Base-by-base conservation (phyloP, 306 rosid species). In the Hippophae gyantsensis region DNA sequence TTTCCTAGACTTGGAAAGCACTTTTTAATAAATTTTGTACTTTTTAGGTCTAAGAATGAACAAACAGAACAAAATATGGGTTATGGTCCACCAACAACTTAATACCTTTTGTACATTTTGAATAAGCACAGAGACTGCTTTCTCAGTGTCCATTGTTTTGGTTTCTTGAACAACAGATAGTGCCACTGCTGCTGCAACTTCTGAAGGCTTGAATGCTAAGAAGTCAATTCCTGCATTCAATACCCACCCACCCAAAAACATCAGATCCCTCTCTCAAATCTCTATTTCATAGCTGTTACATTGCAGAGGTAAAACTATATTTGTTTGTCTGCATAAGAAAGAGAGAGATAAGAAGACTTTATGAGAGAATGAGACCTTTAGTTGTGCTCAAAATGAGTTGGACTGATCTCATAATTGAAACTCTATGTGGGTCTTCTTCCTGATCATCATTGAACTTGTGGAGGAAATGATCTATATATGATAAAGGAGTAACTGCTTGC, bases 131-230 rank as follows among this genome's bases (percentile, higher is more conserved):
- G 84, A 74, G 42, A 78, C 69, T 66, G 84, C 72, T 54, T 74
- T 78, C 70, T 48, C 83, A 42, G 71, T 66, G 76, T 88, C 83
- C 55, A 82, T 65, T 63, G 85, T 54, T 78, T 80, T 73, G 74
- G 79, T 68, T 70, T 78, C 89, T 53, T 79, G 75, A 9, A 77
- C 76, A 43, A 84, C 84, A 75, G 68, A 74, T 58, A 84, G 72
- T 9, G 97, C 89, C 73, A 84, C 89, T 8, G 99, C 97, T 56
- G 90, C 99, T 62, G 97, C 97, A 58, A 93, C 72, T 69, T 88
- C 97, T 42, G 99, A 93, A 42, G 95, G 90, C 71, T 56, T 88
- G 86, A 82, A 93, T 81, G 82, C 99, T 89, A 93, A 82, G 78
- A 84, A 88, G 64, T 86, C 99, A 66, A 89, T 77, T 59, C 84